A percentile compares a stretch with the other conserved stretches of the same genome.
Evolutionary conservation across 768 basidiomycete species (phyloP).

Genomic region (Trametes punicea): DNA sequence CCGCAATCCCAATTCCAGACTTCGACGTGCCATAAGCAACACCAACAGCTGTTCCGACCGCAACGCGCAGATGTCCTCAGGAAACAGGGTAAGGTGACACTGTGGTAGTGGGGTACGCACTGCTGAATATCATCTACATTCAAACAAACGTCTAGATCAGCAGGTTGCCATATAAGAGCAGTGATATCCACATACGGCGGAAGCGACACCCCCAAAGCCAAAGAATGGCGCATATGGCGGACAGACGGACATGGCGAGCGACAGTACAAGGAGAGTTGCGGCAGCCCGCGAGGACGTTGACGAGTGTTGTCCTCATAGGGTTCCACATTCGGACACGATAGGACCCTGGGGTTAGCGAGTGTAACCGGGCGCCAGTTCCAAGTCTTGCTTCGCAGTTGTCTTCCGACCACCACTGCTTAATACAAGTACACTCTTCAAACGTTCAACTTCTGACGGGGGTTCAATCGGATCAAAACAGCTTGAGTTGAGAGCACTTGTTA

Average conservation of each 20-base stretch:
- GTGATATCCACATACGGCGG: constrained; percentile 59
- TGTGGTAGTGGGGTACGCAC: constrained; percentile 46
- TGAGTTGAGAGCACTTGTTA: too few relatives aligned
- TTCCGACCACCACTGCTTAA: too few relatives aligned
- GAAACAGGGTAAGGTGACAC: neutral
- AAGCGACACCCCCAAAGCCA: constrained; percentile 95
- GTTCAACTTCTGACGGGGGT: too few relatives aligned
- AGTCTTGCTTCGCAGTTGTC: too few relatives aligned
- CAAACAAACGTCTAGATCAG: neutral
- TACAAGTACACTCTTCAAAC: too few relatives aligned
- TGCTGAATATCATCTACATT: constrained; percentile 89
- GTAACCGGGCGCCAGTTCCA: too few relatives aligned
- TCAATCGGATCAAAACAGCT: too few relatives aligned
- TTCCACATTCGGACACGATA: neutral
- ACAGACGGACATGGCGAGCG: constrained; percentile 48
- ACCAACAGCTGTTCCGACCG: constrained; percentile 62
- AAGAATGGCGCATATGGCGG: constrained; percentile 98
- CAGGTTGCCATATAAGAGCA: neutral
- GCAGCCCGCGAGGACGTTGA: constrained; percentile 4
- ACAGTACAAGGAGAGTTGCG: neutral
- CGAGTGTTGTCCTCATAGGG: neutral
- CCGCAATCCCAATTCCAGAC: constrained; percentile 95
- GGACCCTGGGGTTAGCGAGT: neutral
- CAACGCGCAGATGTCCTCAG: neutral
- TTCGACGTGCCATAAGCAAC: constrained; percentile 97